phyloP scores from a whole-genome alignment of 495 filamentous ascomycete genomes.

The Tuber calosporum region DNA sequence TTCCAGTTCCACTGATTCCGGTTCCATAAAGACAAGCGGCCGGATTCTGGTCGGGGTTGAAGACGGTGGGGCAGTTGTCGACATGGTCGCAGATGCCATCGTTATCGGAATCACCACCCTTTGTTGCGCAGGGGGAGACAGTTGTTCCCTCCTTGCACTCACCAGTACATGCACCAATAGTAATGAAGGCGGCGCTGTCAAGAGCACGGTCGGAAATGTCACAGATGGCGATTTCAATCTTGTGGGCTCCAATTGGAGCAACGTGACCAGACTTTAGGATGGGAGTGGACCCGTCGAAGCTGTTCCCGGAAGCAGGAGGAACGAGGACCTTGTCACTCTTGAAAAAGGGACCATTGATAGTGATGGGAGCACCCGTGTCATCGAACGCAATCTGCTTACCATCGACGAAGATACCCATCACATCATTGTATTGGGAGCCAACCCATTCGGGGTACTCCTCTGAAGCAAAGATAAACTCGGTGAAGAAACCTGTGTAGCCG shows the following conservation, averaged over 20 bases:
- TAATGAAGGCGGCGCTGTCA: conserved; percentile 34
- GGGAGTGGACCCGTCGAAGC: conserved; percentile 31
- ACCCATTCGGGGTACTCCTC: conserved; percentile 38
- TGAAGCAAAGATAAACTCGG: conserved; percentile 32
- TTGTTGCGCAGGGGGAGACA: conserved; percentile 2
- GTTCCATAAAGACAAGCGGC: neutral
- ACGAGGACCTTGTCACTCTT: conserved; percentile 21
- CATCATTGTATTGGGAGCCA: conserved; percentile 32
- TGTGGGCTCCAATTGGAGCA: conserved; percentile 19
- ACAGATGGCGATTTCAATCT: conserved; percentile 35
- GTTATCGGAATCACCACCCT: conserved; percentile 1
- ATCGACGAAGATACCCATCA: conserved; percentile 35
- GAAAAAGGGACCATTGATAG: conserved; percentile 29
- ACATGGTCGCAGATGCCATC: conserved; percentile 5
- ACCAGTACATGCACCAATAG: conserved; percentile 25
- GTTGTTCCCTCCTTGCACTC: conserved; percentile 21
- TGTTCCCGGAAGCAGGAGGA: conserved; percentile 28
- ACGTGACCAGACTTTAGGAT: conserved; percentile 17
- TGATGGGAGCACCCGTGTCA: conserved; percentile 14
- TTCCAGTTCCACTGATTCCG: neutral
- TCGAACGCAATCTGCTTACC: conserved; percentile 32
- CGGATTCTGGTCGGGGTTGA: neutral
- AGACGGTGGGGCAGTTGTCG: neutral
- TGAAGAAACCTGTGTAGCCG: conserved; percentile 17
- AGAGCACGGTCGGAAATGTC: conserved; percentile 24